Evolutionary conservation across 345 rosid species (phyloP).

Genomic region (Gossypium anomalum): DNA sequence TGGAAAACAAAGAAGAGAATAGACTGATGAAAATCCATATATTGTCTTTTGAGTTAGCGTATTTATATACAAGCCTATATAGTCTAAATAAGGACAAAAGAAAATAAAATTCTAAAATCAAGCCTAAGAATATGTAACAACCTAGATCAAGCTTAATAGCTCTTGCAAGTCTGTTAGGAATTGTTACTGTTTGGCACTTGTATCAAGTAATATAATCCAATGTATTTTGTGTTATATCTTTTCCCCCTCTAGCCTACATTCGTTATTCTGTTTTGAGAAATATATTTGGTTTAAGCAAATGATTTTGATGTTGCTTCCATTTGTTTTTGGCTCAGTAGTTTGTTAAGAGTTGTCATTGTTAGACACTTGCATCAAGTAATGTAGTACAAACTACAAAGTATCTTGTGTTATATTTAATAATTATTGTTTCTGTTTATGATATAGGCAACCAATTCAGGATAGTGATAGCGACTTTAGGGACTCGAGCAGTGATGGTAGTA

Average conservation of each 20-base stretch:
- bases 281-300: neutral
- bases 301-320: neutral
- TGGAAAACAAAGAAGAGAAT: no score
- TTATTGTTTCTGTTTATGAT: constrained; percentile 11
- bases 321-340: neutral
- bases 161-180: no score
- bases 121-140: no score
- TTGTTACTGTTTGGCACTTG: no score
- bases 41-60: no score
- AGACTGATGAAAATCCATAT: no score
- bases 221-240: neutral
- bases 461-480: constrained; percentile 73
- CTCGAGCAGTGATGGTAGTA: constrained; percentile 77
- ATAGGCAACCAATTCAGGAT: constrained; percentile 54
- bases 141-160: no score
- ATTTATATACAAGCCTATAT: no score
- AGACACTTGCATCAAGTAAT: neutral
- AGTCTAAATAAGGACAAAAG: no score
- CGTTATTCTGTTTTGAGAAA: neutral
- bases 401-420: constrained; percentile 10
- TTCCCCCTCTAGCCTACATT: neutral
- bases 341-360: neutral
- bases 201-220: no score
- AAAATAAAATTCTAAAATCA: no score
- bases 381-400: neutral